These are phyloP conservation scores for Leptodontidium sp. DNA, from an alignment of 2,329 filamentous ascomycete genomes.

Conservation along the genomic window DNA sequence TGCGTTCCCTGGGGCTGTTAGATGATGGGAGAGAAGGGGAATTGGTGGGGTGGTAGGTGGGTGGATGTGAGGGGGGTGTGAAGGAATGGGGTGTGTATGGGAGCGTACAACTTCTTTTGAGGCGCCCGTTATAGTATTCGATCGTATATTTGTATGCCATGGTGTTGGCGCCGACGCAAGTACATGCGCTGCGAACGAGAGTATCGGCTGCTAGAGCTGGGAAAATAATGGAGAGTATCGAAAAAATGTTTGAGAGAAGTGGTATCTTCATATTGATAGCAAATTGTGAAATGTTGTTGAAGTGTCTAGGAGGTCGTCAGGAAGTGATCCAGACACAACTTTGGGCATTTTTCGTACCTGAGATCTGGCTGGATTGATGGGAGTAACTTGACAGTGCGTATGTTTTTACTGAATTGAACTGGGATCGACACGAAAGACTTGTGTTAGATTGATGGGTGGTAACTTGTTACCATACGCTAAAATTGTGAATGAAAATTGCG, in stretches of 20 bases:
- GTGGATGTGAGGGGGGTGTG: neutral
- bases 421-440: too few species aligned
- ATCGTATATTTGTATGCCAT: neutral
- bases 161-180: neutral
- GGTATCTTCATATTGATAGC: neutral
- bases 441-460: too few species aligned
- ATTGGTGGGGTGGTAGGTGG: neutral
- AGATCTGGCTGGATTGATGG: too few species aligned
- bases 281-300: neutral
- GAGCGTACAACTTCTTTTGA: neutral
- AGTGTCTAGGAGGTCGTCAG: neutral
- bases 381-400: too few species aligned
- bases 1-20: neutral
- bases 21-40: neutral
- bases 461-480: too few species aligned
- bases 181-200: conserved; percentile 3
- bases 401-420: too few species aligned
- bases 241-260: neutral
- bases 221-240: neutral
- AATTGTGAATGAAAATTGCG: too few species aligned
- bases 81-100: neutral
- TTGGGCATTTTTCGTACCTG: neutral
- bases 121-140: neutral
- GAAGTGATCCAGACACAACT: neutral
- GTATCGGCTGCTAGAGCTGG: neutral